Conservation (phyloP, 768 basidiomycete genomes). For the Cystobasidium onofrii region DNA sequence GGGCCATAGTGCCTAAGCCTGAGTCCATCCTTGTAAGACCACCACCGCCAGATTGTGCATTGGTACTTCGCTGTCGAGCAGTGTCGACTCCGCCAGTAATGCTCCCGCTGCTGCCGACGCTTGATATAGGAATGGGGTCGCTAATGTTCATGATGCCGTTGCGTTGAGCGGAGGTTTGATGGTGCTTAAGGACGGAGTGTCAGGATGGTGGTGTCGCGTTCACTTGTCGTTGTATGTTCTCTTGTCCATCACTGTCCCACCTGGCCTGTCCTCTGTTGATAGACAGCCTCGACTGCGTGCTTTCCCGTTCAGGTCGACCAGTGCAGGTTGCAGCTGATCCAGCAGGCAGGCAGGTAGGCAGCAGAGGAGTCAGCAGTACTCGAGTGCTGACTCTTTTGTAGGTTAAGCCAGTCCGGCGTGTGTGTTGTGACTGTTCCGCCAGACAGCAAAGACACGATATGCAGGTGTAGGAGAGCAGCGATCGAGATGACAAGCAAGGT, state of each 20-base stretch:
- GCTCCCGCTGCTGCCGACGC: conserved; percentile 2
- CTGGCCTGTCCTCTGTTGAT: neutral
- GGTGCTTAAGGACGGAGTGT: too few species aligned
- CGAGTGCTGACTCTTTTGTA: neutral
- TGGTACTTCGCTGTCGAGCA: neutral
- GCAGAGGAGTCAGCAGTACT: neutral
- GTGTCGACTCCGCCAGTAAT: neutral
- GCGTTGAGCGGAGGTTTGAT: too few species aligned
- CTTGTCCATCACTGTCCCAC: neutral
- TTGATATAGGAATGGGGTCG: conserved; percentile 9
- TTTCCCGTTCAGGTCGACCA: neutral
- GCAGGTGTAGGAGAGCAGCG: neutral
- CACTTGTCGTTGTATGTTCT: neutral
- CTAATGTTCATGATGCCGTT: conserved; percentile 1
- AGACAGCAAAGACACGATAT: neutral
- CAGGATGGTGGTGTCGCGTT: too few species aligned
- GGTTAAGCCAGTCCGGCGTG: neutral
- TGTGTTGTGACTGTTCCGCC: neutral
- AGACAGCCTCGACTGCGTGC: neutral
- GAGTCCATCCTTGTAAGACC: neutral
- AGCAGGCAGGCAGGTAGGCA: neutral
- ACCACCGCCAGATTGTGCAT: neutral
- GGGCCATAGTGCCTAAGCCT: neutral
- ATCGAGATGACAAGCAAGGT: neutral
- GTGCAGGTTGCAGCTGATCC: neutral